Base-by-base conservation (phyloP, 2,329 filamentous ascomycete species). In the Cytospora leucostoma region DNA sequence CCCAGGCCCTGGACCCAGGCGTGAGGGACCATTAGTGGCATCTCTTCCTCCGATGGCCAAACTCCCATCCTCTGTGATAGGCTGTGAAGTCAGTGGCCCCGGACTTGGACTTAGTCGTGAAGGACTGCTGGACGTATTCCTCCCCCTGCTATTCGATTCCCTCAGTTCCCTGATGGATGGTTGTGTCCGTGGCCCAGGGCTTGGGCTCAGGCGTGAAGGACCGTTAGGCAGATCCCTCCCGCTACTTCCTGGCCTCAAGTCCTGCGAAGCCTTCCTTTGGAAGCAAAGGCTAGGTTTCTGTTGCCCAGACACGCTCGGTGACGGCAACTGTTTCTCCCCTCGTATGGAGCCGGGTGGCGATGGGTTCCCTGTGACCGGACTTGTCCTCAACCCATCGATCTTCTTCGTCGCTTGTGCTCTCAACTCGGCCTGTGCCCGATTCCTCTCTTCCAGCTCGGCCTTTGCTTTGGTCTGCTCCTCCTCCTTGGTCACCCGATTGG, bases 321-420 rank as follows among this genome's bases (percentile, higher is more conserved):
- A 47, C 19, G 56, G 51, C 13, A 37, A 44, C 19, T 33, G 7
- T 13, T 35, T 35, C 27, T 52, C 61, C 11, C 71, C 68, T 2
- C 68, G 70, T 52, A 74, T 65, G 0, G 75, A 77, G n/a, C 71
- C 71, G 15, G 75, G 75, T 17, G 75, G 75, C 5, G 75, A 76
- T 5, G 75, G 74, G 13, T 66, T 70, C 4, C 66, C 60, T 33
- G 61, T 66, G 8, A 55, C 59, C 7, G 63, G 63, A 32, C 59
- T 64, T 12, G 62, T 38, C 52, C 55, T 49, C 15, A 34, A 40
- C 21, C 47, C 47, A 7, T 54, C 56, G 27, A 55, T 33, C 13
- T 65, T 59, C 12, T 47, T 56, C 62, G 40, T 52, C 13, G 56
- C 52, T 12, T 54, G 52, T 34, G 57, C 58, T 32, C 59, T 52